phyloP scores from a whole-genome alignment of 176 grass and related monocot genomes.

The Pontederia paniculata region DNA sequence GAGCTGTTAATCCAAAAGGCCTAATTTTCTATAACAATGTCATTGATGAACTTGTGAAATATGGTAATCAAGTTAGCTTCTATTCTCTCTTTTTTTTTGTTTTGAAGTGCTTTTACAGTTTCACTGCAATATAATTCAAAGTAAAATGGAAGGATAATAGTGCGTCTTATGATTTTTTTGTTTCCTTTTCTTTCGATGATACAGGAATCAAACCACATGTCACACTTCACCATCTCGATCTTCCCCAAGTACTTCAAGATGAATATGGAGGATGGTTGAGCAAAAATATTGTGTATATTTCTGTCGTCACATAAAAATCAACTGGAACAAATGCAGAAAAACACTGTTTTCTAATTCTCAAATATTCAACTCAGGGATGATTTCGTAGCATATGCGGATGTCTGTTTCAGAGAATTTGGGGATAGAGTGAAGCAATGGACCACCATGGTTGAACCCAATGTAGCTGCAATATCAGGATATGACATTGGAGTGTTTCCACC shows the following conservation, averaged over 20 bases:
- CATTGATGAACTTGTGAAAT: slow-evolving; percentile 50
- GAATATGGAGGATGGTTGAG: slow-evolving; percentile 61
- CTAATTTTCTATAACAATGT: slow-evolving; percentile 68
- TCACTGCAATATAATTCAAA: not conserved
- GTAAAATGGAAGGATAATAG: not conserved
- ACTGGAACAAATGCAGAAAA: not conserved
- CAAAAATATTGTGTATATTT: slow-evolving; percentile 31
- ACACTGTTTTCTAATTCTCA: not conserved
- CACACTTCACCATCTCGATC: slow-evolving; percentile 38
- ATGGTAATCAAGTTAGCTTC: slow-evolving; percentile 18
- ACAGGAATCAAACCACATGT: slow-evolving; percentile 39
- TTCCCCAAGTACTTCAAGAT: slow-evolving; percentile 40
- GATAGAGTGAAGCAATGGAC: slow-evolving; percentile 49
- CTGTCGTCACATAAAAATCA: not conserved
- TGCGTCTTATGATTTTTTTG: not conserved
- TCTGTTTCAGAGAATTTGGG: slow-evolving; percentile 52
- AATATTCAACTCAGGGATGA: slow-evolving; percentile 26
- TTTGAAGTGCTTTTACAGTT: not conserved
- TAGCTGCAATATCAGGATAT: slow-evolving; percentile 11
- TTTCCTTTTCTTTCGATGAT: not conserved
- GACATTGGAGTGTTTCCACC: slow-evolving; percentile 25
- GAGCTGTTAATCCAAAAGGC: slow-evolving; percentile 51
- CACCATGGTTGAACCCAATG: slow-evolving; percentile 36
- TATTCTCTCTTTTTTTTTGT: not conserved
- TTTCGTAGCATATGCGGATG: slow-evolving; percentile 51